Evolutionary conservation across 805 yeast species (phyloP), one percentile per base, ranked within the genome.

Genomic region (Cyberlindnera mycetangii): DNA sequence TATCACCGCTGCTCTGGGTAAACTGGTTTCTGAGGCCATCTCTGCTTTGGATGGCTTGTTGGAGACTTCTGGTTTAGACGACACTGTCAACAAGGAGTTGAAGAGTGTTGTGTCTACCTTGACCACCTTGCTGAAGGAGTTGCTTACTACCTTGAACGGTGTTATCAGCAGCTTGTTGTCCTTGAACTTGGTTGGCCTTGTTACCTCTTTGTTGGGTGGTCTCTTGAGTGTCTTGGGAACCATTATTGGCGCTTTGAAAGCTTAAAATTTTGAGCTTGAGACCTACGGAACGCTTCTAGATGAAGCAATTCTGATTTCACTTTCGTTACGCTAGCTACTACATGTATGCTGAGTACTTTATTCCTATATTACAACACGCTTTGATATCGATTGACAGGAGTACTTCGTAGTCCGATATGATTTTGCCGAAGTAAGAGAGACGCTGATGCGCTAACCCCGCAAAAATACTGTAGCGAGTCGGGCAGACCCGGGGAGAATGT

Each of bases 151-250:
- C 16, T 21, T 52, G 19, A 11, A 19, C 16, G 18, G 30, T 10
- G 42, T 44, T 30, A 7, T 40, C 14, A 25, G 25, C 15, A 31
- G 31, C 44, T 48, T 48, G 41, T 24, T 48, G 21, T 17, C 39
- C 6, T 39, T 46, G 31, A 48, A 50, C 53, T 42, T 50, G 43
- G 37, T 37, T 32, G 56, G 52, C 40, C 44, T 48, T 33, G 50
- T 51, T 24, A 42, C 49, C 16, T 31, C 49, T 24, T 41, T 51
- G 31, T 30, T 51, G 25, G 43, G 46, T 36, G 53, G 55, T 35
- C 30, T 44, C 14, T 17, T 41, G 4, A 4, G 35, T 24, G 32
- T 41, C 41, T 36, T 51, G 25, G 42, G 32, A 10, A 33, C 45
- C 11, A 21, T 35, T 21, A 5, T 22, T 24, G 19, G 31, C 16